Percentiles rank a stretch among this genome's conserved stretches.
Evolutionary conservation across 1,284 basidiomycete genomes (phyloP).

Genomic region (Volvariella surrecta): DNA sequence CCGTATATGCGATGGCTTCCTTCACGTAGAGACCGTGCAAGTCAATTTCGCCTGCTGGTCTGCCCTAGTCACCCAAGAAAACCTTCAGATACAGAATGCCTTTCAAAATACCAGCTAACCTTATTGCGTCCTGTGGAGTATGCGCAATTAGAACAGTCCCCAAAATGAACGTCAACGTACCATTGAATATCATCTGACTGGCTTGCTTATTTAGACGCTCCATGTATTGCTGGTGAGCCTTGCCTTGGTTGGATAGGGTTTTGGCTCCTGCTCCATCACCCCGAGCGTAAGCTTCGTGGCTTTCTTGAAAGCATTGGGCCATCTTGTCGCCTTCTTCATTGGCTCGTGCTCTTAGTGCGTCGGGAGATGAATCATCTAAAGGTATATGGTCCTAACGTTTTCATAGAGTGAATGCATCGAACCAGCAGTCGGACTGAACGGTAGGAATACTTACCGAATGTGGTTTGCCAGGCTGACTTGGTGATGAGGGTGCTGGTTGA

Average conservation of each 20-base stretch:
- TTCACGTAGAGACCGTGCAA: slow-evolving; percentile 91
- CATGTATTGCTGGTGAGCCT: slow-evolving; percentile 76
- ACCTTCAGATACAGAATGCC: slow-evolving; percentile 1
- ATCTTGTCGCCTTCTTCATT: slow-evolving; percentile 69
- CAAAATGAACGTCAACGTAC: slow-evolving; percentile 28
- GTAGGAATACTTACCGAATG: too few relatives aligned
- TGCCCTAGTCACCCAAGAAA: slow-evolving; percentile 30
- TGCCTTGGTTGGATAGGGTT: slow-evolving; percentile 61
- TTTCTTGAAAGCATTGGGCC: slow-evolving; percentile 58
- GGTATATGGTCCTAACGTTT: slow-evolving; percentile 60
- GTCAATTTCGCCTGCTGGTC: slow-evolving; percentile 71
- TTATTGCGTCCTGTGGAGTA: slow-evolving; percentile 72
- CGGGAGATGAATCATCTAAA: slow-evolving; percentile 64
- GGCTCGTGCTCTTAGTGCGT: slow-evolving; percentile 61
- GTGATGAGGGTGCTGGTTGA: background rate
- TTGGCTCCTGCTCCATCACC: slow-evolving; percentile 54
- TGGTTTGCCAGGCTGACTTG: background rate
- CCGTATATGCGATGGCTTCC: slow-evolving; percentile 75
- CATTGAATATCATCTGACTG: slow-evolving; percentile 81
- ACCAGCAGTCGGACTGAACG: background rate
- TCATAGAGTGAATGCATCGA: background rate
- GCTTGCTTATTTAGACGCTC: slow-evolving; percentile 80
- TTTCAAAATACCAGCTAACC: slow-evolving; percentile 23
- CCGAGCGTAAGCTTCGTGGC: slow-evolving; percentile 57
- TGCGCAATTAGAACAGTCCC: background rate